These are phyloP conservation scores for Schwanniomyces pseudopolymorphus DNA, from an alignment of 805 yeast species.

Conservation along the genomic window DNA sequence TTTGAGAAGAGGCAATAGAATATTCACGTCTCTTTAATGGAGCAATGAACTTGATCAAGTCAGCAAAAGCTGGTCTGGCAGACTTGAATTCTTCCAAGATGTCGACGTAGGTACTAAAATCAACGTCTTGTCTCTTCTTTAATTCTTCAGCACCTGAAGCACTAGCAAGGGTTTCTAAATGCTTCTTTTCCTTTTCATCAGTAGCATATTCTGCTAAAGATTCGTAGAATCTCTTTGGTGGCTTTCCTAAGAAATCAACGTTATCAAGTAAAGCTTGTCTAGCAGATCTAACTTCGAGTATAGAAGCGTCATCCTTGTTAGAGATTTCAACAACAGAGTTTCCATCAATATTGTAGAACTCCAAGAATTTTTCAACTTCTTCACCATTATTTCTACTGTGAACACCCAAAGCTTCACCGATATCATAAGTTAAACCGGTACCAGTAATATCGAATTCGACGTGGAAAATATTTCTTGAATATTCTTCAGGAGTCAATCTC, in stretches of 20 bases:
- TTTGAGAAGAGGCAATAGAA: constrained; percentile 96
- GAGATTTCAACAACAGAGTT: constrained; percentile 70
- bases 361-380: constrained; percentile 67
- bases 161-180: constrained; percentile 62
- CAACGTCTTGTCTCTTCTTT: constrained; percentile 82
- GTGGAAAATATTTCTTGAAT: constrained; percentile 94
- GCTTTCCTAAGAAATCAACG: constrained; percentile 89
- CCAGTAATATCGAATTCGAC: constrained; percentile 90
- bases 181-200: constrained; percentile 63
- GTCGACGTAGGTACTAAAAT: constrained; percentile 78
- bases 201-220: constrained; percentile 69
- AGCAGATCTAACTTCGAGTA: constrained; percentile 74
- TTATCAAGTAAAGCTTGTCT: constrained; percentile 79
- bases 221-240: constrained; percentile 93
- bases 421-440: constrained; percentile 86
- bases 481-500: constrained; percentile 85
- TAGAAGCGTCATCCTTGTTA: constrained; percentile 56
- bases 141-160: constrained; percentile 83
- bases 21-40: constrained; percentile 96
- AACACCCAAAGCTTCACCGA: constrained; percentile 95
- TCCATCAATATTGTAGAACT: constrained; percentile 68
- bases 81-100: constrained; percentile 75
- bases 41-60: constrained; percentile 70
- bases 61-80: constrained; percentile 73
- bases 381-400: constrained; percentile 80